Conservation (phyloP, 768 basidiomycete genomes). For the Naematelia encephala region DNA sequence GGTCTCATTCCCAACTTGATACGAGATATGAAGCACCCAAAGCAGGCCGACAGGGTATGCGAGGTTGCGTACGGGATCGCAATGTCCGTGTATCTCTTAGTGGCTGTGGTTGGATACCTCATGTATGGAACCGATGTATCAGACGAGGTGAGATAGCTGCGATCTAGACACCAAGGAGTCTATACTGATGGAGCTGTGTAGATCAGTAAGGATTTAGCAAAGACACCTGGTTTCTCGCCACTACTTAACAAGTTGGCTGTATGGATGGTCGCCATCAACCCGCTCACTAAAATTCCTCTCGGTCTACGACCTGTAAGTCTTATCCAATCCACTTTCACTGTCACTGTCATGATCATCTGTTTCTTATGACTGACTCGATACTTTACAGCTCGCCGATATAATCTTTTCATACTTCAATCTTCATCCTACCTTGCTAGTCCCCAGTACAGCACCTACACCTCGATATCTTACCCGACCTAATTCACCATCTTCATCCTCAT, state of each 20-base stretch:
- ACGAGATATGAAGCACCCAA: constrained; percentile 45
- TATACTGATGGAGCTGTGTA: constrained; percentile 4
- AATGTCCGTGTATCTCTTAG: constrained; percentile 36
- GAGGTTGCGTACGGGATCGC: constrained; percentile 42
- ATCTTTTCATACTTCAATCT: constrained; percentile 32
- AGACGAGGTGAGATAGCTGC: constrained; percentile 3
- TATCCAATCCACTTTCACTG: not conserved
- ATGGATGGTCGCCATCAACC: constrained; percentile 45
- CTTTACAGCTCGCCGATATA: constrained; percentile 31
- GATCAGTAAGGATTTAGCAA: constrained; percentile 47
- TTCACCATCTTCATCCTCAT: constrained; percentile 9
- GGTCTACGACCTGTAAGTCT: constrained; percentile 41
- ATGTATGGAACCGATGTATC: constrained; percentile 49
- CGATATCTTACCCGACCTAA: constrained; percentile 15
- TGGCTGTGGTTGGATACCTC: constrained; percentile 42
- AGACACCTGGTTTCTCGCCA: constrained; percentile 42
- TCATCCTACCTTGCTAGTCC: constrained; percentile 38
- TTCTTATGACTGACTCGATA: not conserved
- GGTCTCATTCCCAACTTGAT: constrained; percentile 45
- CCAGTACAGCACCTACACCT: constrained; percentile 22
- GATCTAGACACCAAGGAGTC: constrained; percentile 2
- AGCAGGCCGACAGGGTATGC: constrained; percentile 37
- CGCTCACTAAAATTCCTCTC: constrained; percentile 46
- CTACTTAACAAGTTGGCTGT: constrained; percentile 41
- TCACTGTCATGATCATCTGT: not conserved